A percentile compares a stretch with the other conserved stretches of the same genome.
phyloP scores from a whole-genome alignment of 2,329 filamentous ascomycete species.

The Scleromitrula shiraiana region DNA sequence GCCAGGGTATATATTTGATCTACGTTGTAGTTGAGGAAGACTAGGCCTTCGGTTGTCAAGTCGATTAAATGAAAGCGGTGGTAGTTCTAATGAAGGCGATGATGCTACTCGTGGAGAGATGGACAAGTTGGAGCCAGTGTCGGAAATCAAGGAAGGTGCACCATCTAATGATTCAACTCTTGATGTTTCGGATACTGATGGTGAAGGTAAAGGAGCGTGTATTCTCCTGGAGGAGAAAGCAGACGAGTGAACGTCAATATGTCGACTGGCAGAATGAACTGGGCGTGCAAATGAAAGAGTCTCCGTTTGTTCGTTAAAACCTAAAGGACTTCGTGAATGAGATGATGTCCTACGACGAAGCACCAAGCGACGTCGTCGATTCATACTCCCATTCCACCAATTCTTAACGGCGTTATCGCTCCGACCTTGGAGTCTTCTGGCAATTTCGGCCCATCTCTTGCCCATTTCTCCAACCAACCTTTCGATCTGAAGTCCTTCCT shows the following conservation, averaged over 20 bases:
- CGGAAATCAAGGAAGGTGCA: slow-evolving; percentile 64
- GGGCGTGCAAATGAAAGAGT: slow-evolving; percentile 28
- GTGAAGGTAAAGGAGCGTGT: slow-evolving; percentile 56
- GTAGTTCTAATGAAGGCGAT: slow-evolving; percentile 27
- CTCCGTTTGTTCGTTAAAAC: slow-evolving; percentile 27
- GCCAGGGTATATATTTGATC: slow-evolving; percentile 10
- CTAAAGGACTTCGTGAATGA: slow-evolving; percentile 15
- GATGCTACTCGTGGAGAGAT: slow-evolving; percentile 40
- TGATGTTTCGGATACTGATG: slow-evolving; percentile 55
- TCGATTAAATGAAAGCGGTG: slow-evolving; percentile 22
- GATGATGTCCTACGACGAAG: slow-evolving; percentile 25
- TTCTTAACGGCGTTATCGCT: slow-evolving; percentile 97
- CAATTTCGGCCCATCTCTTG: slow-evolving; percentile 90
- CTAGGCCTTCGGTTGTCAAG: slow-evolving; percentile 22
- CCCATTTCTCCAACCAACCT: slow-evolving; percentile 68
- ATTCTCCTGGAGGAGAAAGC: slow-evolving; percentile 31
- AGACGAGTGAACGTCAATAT: slow-evolving; percentile 16
- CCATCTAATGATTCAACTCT: slow-evolving; percentile 47
- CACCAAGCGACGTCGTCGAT: slow-evolving; percentile 50
- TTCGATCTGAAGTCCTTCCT: slow-evolving; percentile 69
- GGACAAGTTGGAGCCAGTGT: slow-evolving; percentile 55
- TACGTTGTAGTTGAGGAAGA: slow-evolving; percentile 24
- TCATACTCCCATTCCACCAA: slow-evolving; percentile 94
- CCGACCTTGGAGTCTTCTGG: slow-evolving; percentile 69
- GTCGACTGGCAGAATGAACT: slow-evolving; percentile 4